phyloP scores from a whole-genome alignment of 306 rosid species.

The Malus sieversii region DNA sequence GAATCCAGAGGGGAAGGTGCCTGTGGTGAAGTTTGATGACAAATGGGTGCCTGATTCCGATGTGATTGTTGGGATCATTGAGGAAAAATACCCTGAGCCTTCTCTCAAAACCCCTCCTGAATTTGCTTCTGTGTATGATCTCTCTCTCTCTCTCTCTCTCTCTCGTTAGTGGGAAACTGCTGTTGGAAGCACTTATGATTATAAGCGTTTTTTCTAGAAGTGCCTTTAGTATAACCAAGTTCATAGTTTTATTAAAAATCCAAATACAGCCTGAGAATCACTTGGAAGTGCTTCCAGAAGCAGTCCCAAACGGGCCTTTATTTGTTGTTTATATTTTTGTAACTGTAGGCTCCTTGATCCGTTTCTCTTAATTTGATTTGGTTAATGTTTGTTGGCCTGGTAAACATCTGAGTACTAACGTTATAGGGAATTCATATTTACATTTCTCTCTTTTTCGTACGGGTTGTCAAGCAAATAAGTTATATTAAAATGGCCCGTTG shows the following conservation, averaged over 20 bases:
- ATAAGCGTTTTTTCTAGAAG: background rate
- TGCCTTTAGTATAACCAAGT: background rate
- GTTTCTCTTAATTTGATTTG: background rate
- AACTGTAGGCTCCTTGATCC: background rate
- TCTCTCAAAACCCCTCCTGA: slow-evolving; percentile 54
- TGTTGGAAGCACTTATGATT: background rate
- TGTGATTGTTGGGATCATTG: slow-evolving; percentile 59
- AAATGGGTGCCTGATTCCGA: slow-evolving; percentile 93
- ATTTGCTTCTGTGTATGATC: slow-evolving; percentile 60
- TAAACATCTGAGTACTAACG: background rate
- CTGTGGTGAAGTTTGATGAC: slow-evolving; percentile 56
- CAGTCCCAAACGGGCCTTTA: background rate
- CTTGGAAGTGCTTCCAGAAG: background rate
- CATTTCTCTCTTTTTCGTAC: background rate
- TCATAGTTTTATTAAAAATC: no score
- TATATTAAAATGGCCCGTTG: background rate
- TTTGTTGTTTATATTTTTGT: background rate
- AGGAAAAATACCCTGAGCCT: slow-evolving; percentile 68
- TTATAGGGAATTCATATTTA: background rate
- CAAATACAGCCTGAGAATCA: background rate
- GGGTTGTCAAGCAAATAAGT: background rate
- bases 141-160: background rate
- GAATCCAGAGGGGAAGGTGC: slow-evolving; percentile 85
- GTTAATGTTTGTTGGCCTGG: background rate
- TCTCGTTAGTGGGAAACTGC: no score